These are phyloP conservation scores for Aspergillus fructus DNA, from an alignment of 2,329 filamentous ascomycete species.

Conservation along the genomic window DNA sequence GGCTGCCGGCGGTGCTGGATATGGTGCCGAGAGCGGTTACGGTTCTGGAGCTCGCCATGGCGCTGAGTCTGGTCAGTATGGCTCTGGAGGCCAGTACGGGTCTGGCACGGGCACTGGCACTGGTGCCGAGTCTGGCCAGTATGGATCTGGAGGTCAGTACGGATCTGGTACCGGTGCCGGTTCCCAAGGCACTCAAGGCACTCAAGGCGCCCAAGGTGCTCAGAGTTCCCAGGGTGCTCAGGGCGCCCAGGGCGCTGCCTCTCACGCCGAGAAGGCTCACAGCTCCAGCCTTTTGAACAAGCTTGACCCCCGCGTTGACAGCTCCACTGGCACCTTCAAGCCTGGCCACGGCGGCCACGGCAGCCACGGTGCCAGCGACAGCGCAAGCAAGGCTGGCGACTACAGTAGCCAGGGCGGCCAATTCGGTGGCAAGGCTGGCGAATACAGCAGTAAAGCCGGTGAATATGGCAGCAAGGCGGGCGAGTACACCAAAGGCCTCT, in stretches of 20 bases:
- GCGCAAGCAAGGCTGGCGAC: background rate
- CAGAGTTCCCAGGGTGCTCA: too few relatives aligned
- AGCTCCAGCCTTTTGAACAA: constrained; percentile 25
- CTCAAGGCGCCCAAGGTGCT: too few relatives aligned
- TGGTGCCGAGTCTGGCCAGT: background rate
- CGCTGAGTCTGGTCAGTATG: background rate
- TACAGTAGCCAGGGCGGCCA: too few relatives aligned
- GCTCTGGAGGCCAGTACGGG: background rate
- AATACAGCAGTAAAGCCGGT: too few relatives aligned
- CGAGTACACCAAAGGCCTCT: too few relatives aligned
- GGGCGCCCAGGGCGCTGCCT: background rate
- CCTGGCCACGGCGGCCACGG: background rate
- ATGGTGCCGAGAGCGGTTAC: too few relatives aligned
- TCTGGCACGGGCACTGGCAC: background rate
- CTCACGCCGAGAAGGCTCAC: constrained; percentile 18
- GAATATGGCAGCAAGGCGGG: too few relatives aligned
- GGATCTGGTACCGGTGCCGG: too few relatives aligned
- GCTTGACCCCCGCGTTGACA: constrained; percentile 29
- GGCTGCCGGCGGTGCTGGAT: too few relatives aligned
- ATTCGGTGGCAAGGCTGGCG: too few relatives aligned
- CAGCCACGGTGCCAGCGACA: background rate
- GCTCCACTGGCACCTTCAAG: constrained; percentile 16
- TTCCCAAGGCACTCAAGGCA: too few relatives aligned
- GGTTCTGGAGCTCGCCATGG: background rate
- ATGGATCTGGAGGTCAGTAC: too few relatives aligned